These are phyloP conservation scores for Ocimum tenuiflorum DNA, from an alignment of 257 asterid genomes.

Conservation along the genomic window DNA sequence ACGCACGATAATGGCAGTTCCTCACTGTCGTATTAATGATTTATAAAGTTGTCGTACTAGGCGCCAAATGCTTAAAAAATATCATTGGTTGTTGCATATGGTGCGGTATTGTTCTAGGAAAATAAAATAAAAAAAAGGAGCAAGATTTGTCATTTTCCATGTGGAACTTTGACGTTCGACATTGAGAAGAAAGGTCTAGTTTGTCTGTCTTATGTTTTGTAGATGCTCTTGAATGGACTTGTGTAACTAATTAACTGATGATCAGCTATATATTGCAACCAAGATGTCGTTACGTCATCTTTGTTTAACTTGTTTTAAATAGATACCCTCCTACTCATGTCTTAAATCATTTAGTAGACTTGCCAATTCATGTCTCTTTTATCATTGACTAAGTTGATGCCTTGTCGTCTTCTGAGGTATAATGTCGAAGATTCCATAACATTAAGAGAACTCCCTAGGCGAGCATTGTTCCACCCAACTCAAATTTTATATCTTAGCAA, in stretches of 20 bases:
- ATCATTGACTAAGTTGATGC: background rate
- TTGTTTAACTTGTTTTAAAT: background rate
- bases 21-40: background rate
- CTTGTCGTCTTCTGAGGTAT: background rate
- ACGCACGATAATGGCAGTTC: constrained; percentile 5
- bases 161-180: background rate
- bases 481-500: background rate
- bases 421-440: background rate
- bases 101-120: too few relatives aligned
- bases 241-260: too few relatives aligned
- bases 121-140: too few relatives aligned
- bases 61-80: background rate
- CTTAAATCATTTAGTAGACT: too few relatives aligned
- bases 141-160: background rate
- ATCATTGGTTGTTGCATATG: constrained; percentile 6
- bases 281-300: too few relatives aligned
- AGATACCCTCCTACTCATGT: too few relatives aligned
- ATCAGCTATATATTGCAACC: too few relatives aligned
- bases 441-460: background rate
- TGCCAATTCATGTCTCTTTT: background rate
- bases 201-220: background rate
- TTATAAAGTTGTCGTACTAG: background rate
- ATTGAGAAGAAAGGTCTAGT: too few relatives aligned
- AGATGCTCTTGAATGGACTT: background rate
- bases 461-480: background rate